Percentiles rank a stretch among this genome's conserved stretches.
These are phyloP conservation scores for Tolypocladium paradoxum DNA, from an alignment of 2,329 filamentous ascomycete species.

Conservation along the genomic window DNA sequence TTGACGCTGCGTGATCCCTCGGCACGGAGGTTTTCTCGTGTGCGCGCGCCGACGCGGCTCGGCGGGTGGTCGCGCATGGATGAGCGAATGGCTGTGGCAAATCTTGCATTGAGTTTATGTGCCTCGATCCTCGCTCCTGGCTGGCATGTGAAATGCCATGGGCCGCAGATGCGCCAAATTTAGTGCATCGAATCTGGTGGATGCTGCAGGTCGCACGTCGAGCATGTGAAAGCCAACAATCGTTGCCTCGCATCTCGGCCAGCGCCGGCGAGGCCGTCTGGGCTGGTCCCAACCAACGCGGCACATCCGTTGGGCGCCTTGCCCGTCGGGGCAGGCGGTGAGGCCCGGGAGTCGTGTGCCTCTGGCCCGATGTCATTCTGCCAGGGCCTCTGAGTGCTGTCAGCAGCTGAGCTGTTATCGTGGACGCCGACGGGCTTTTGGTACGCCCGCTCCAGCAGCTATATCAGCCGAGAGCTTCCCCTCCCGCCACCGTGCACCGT, in stretches of 20 bases:
- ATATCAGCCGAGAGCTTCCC: not conserved
- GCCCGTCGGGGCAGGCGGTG: slow-evolving; percentile 10
- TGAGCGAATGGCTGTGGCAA: not conserved
- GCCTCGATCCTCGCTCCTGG: not conserved
- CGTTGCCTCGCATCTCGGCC: slow-evolving; percentile 10
- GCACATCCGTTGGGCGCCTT: slow-evolving; percentile 7
- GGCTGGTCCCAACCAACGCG: not conserved
- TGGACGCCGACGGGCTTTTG: slow-evolving; percentile 1
- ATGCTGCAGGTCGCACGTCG: not conserved
- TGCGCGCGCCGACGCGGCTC: not conserved
- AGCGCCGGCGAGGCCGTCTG: not conserved
- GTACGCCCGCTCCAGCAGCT: not conserved
- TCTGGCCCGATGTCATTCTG: slow-evolving; percentile 1
- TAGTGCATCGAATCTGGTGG: not conserved
- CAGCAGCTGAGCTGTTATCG: not conserved
- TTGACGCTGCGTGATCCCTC: not conserved
- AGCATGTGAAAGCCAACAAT: slow-evolving; percentile 1
- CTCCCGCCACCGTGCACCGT: not conserved
- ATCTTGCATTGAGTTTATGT: not conserved
- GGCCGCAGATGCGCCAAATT: not conserved
- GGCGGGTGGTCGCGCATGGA: not conserved
- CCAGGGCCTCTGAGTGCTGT: not conserved
- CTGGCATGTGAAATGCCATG: not conserved
- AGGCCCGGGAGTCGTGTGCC: not conserved
- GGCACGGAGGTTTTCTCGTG: not conserved